These are phyloP conservation scores for Fraxinus paxiana DNA, from an alignment of 305 asterid species.

Conservation along the genomic window DNA sequence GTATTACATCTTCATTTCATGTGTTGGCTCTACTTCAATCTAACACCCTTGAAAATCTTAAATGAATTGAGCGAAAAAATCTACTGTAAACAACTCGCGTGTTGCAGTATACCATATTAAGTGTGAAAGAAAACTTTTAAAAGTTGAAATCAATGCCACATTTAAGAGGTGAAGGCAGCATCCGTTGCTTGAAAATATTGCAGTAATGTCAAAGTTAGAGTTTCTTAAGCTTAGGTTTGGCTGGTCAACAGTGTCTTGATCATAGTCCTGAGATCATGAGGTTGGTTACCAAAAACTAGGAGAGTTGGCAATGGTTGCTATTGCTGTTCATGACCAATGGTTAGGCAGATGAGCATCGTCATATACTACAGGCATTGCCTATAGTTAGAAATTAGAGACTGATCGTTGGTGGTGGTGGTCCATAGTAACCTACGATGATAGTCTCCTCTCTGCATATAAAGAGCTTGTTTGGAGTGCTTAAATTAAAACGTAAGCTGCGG, in stretches of 20 bases:
- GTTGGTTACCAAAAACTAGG: background rate
- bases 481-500: background rate
- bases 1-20: background rate
- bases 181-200: background rate
- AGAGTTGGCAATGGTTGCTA: background rate
- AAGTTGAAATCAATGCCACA: background rate
- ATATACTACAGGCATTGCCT: background rate
- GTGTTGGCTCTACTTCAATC: background rate
- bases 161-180: background rate
- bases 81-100: background rate
- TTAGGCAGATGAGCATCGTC: background rate
- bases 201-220: background rate
- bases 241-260: background rate
- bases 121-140: background rate
- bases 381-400: background rate
- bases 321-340: background rate
- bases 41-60: background rate
- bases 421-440: background rate
- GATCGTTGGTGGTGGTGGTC: background rate
- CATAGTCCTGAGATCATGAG: background rate
- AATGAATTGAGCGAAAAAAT: background rate
- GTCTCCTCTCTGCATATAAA: background rate
- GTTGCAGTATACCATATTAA: background rate
- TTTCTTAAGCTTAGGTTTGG: background rate
- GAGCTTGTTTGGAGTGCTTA: background rate